These are phyloP conservation scores for Penicillium goetzii DNA, from an alignment of 495 filamentous ascomycete genomes.

Conservation along the genomic window DNA sequence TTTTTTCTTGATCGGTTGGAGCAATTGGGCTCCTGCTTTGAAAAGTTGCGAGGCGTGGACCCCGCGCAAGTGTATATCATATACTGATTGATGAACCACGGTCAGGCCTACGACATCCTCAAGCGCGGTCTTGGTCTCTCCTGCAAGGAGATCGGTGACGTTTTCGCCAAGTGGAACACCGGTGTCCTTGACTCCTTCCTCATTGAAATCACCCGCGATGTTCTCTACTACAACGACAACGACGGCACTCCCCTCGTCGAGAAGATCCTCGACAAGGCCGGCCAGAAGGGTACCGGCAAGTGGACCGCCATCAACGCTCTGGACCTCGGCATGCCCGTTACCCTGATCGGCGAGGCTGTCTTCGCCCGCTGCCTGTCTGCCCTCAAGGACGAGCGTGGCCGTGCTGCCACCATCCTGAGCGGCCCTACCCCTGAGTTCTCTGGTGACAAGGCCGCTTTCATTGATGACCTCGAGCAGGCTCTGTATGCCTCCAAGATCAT, in stretches of 20 bases:
- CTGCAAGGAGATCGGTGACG: conserved; percentile 82
- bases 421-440: conserved; percentile 79
- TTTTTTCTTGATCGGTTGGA: conserved; percentile 6
- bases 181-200: conserved; percentile 99
- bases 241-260: conserved; percentile 89
- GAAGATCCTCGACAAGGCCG: conserved; percentile 98
- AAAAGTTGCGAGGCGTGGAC: background rate
- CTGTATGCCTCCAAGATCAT: conserved; percentile 99
- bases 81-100: conserved; percentile 1
- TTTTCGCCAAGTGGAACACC: conserved; percentile 86
- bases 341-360: conserved; percentile 95
- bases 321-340: conserved; percentile 98
- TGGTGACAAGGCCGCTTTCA: conserved; percentile 88
- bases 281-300: conserved; percentile 99
- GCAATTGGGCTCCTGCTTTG: background rate
- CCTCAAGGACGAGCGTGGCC: conserved; percentile 89
- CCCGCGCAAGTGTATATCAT: background rate
- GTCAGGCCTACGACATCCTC: conserved; percentile 97
- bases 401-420: conserved; percentile 76
- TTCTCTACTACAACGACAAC: conserved; percentile 95
- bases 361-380: conserved; percentile 92
- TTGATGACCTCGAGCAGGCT: conserved; percentile 96
- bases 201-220: conserved; percentile 97
- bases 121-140: conserved; percentile 88
- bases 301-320: conserved; percentile 99